phyloP scores from a whole-genome alignment of 2,329 filamentous ascomycete species.

The Aureobasidium sp. region DNA sequence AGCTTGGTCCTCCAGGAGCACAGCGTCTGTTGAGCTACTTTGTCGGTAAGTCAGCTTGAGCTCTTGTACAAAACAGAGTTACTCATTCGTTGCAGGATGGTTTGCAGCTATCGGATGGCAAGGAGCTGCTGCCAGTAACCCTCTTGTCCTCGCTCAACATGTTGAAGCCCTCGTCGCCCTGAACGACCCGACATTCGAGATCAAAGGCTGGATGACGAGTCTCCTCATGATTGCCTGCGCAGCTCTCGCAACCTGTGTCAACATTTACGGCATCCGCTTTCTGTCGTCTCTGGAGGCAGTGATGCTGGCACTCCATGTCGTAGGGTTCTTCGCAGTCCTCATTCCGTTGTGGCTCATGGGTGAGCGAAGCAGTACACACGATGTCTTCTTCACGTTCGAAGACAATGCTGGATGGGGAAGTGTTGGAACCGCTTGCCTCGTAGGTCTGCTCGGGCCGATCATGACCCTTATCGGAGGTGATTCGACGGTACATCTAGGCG shows the following conservation, averaged over 20 bases:
- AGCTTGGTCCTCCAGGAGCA: slow-evolving; percentile 30
- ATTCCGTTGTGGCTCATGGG: slow-evolving; percentile 23
- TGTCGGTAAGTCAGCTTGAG: slow-evolving; percentile 29
- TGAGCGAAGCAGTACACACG: slow-evolving; percentile 10
- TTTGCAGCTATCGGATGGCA: slow-evolving; percentile 25
- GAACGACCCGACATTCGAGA: slow-evolving; percentile 18
- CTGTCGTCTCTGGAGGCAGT: slow-evolving; percentile 23
- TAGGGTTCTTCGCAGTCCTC: slow-evolving; percentile 24
- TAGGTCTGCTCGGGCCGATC: slow-evolving; percentile 20
- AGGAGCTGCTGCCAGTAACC: slow-evolving; percentile 21
- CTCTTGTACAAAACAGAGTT: neutral
- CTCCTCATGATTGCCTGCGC: slow-evolving; percentile 16
- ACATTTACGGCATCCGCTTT: slow-evolving; percentile 23
- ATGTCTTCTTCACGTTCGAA: slow-evolving; percentile 20
- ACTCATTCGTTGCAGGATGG: slow-evolving; percentile 16
- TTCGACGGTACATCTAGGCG: slow-evolving; percentile 17
- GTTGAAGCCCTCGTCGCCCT: slow-evolving; percentile 23
- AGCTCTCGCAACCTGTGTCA: slow-evolving; percentile 21
- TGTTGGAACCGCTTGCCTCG: slow-evolving; percentile 19
- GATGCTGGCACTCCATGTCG: slow-evolving; percentile 22
- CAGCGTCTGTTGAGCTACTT: slow-evolving; percentile 47
- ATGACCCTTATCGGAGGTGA: slow-evolving; percentile 14
- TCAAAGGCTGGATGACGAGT: slow-evolving; percentile 17
- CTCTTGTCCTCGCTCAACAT: slow-evolving; percentile 22
- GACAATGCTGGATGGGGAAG: slow-evolving; percentile 21